Evolutionary conservation across 208 protist genomes (phyloP), one percentile per base, ranked within the genome.

Genomic region (Trypanosoma boissoni): DNA sequence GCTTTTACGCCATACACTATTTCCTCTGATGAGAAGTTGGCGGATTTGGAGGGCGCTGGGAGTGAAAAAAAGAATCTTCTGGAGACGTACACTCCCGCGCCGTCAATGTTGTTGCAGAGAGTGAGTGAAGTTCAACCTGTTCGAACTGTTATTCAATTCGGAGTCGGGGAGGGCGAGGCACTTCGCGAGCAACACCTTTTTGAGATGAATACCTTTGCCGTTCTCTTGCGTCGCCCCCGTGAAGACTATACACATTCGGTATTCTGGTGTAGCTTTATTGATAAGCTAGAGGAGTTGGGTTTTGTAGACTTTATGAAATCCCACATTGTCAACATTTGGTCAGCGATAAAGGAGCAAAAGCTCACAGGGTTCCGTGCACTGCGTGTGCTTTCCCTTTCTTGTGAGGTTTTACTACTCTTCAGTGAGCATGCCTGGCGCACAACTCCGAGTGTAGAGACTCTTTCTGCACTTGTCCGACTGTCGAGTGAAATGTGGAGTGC

Each of bases 181-280:
- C 3, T 16, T 43, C 62, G 58, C 20, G 56, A 53, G 21, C 43
- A 21, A 26, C 64, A 70, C 50, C 4, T 70, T 14, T 63, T 64
- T 64, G 64, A 70, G 50, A 21, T 70, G 29, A 64, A 20, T 53
- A 29, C 63, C 26, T 64, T 70, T 44, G 39, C 55, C 18, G 32
- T 31, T 18, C 37, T 70, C 16, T 39, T 70, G 29, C 56, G 49
- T n/a, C 56, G 26, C 42, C 21, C 54, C 21, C 46, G 45, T 2
- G 21, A 39, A 29, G 23, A 58, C 36, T 70, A 64, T 37, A 24
- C 12, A 20, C 21, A 53, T 14, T 42, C 23, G 14, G 9, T 53
- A 9, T 58, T 64, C 37, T 70, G 64, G 64, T 45, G 29, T 54
- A 20, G 28, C 34, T 56, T 70, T 45, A 64, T 70, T 54, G 45